Evolutionary conservation across 2,329 filamentous ascomycete species (phyloP).

Genomic region (Claviceps sorghi): DNA sequence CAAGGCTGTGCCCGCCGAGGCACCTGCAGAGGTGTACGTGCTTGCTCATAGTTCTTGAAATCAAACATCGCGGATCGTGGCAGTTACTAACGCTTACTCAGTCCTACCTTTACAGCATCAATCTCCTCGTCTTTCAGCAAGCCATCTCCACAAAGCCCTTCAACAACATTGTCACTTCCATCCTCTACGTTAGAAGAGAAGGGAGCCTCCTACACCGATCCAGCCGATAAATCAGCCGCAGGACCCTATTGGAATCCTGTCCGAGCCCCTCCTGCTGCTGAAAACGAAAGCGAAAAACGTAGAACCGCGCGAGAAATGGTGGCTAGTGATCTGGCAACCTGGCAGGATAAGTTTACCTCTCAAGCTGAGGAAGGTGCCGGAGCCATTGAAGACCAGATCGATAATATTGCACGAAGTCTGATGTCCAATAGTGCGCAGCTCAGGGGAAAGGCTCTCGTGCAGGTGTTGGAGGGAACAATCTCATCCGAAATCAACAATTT

Average conservation of each 20-base stretch:
- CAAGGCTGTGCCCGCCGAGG: neutral
- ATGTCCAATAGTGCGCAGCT: slow-evolving; percentile 49
- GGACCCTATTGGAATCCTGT: slow-evolving; percentile 20
- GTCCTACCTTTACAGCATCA: slow-evolving; percentile 9
- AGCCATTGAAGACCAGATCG: slow-evolving; percentile 57
- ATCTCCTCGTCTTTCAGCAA: slow-evolving; percentile 21
- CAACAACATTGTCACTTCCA: slow-evolving; percentile 18
- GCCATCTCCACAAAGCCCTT: slow-evolving; percentile 17
- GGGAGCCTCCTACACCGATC: slow-evolving; percentile 13
- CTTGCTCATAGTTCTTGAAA: neutral
- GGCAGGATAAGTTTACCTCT: slow-evolving; percentile 78
- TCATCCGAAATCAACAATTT: slow-evolving; percentile 48
- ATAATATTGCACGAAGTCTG: slow-evolving; percentile 40
- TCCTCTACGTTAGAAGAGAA: slow-evolving; percentile 8
- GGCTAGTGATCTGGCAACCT: slow-evolving; percentile 61
- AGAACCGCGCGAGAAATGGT: slow-evolving; percentile 52
- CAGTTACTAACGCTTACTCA: neutral
- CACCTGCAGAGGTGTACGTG: slow-evolving; percentile 1
- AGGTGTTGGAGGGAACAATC: slow-evolving; percentile 54
- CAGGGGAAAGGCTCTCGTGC: slow-evolving; percentile 51
- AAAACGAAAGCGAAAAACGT: slow-evolving; percentile 38
- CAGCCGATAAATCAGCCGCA: slow-evolving; percentile 12
- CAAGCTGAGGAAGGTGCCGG: slow-evolving; percentile 67
- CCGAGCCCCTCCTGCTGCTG: slow-evolving; percentile 28
- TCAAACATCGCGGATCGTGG: neutral